A percentile compares a stretch with the other conserved stretches of the same genome.
phyloP scores from a whole-genome alignment of 2,329 filamentous ascomycete species.

The Aureobasidium sp. region DNA sequence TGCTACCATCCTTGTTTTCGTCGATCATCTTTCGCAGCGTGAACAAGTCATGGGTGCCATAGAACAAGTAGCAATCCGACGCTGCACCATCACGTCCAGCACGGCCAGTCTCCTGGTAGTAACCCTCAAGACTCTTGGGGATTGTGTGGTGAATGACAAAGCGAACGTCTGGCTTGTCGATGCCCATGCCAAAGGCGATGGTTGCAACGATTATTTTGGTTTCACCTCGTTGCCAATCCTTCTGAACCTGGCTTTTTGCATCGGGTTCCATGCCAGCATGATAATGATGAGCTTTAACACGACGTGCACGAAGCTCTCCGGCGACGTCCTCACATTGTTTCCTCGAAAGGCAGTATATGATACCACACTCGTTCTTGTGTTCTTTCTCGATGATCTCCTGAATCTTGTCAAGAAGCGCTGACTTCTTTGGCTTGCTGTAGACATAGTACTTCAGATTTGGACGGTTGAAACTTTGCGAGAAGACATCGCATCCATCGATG shows the following conservation, averaged over 20 bases:
- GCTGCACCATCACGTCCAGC: constrained; percentile 82
- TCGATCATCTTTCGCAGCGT: constrained; percentile 73
- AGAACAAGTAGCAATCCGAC: constrained; percentile 87
- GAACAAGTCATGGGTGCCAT: constrained; percentile 67
- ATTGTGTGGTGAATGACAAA: constrained; percentile 92
- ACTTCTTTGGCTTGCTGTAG: constrained; percentile 56
- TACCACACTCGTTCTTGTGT: constrained; percentile 68
- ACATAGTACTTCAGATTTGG: constrained; percentile 90
- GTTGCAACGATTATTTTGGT: constrained; percentile 92
- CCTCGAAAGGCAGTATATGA: constrained; percentile 85
- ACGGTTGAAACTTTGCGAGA: constrained; percentile 93
- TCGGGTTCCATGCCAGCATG: constrained; percentile 67
- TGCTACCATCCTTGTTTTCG: constrained; percentile 59
- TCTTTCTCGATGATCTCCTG: constrained; percentile 59
- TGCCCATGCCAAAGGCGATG: constrained; percentile 99
- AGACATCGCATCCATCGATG: constrained; percentile 68
- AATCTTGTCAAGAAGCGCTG: constrained; percentile 45
- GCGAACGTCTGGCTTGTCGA: constrained; percentile 92
- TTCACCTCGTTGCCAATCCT: constrained; percentile 69
- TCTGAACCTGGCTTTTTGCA: constrained; percentile 64
- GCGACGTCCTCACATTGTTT: constrained; percentile 77
- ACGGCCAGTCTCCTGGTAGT: constrained; percentile 95
- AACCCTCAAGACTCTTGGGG: constrained; percentile 92
- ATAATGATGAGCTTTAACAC: constrained; percentile 72
- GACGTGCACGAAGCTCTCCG: constrained; percentile 51